phyloP scores from a whole-genome alignment of 75 land plant species.

The Isoetes taiwanensis region DNA sequence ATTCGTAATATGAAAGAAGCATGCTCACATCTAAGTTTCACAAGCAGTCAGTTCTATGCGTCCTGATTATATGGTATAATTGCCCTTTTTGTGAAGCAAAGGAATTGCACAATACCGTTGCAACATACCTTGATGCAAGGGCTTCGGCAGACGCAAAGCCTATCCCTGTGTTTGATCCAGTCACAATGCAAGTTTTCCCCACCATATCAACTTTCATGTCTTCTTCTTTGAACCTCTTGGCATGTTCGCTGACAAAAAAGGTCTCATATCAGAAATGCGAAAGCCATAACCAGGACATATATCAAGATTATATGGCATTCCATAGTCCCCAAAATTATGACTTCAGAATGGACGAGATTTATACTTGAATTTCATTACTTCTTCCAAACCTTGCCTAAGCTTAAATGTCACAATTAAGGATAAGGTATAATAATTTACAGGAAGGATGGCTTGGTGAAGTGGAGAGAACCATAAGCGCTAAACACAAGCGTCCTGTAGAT shows the following conservation, averaged over 20 bases:
- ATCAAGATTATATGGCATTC: background rate
- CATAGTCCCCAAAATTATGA: background rate
- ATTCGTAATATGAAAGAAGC: background rate
- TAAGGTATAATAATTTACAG: slow-evolving; percentile 21
- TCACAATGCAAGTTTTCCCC: slow-evolving; percentile 82
- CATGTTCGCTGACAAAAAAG: slow-evolving; percentile 48
- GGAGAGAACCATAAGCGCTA: slow-evolving; percentile 54
- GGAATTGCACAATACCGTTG: background rate
- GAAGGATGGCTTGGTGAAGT: slow-evolving; percentile 65
- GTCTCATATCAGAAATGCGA: too few species aligned
- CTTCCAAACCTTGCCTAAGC: background rate
- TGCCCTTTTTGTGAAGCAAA: too few species aligned
- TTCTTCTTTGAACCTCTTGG: slow-evolving; percentile 54
- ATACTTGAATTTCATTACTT: background rate
- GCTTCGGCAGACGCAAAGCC: slow-evolving; percentile 85
- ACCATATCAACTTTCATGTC: slow-evolving; percentile 54
- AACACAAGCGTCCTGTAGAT: slow-evolving; percentile 58
- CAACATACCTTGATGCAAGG: slow-evolving; percentile 66
- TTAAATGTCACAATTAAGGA: background rate
- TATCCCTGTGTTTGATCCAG: slow-evolving; percentile 96
- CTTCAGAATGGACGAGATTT: background rate
- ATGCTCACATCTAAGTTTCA: background rate
- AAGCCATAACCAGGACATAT: background rate
- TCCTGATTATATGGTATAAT: too few species aligned
- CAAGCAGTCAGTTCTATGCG: too few species aligned